A percentile compares a stretch with the other conserved stretches of the same genome.
Conservation (phyloP, 1,284 basidiomycete species). For the Macrocystidia cucumis region DNA sequence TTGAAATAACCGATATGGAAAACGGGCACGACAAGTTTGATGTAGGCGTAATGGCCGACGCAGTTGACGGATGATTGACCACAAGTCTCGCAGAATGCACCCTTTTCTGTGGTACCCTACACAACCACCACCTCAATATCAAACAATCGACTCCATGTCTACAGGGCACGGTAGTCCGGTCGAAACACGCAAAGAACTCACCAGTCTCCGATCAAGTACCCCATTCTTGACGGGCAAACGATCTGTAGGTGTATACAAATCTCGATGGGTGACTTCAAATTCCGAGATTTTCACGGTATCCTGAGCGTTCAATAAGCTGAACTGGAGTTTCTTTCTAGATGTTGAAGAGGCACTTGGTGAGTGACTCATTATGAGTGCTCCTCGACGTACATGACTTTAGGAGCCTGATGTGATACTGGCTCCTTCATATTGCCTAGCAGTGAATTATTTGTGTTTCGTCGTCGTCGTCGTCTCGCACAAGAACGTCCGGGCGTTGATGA, state of each 20-base stretch:
- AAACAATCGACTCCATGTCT: background rate
- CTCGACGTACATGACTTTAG: constrained; percentile 80
- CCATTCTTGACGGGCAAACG: constrained; percentile 86
- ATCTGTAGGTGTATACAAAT: constrained; percentile 79
- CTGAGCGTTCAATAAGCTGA: constrained; percentile 86
- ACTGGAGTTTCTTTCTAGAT: constrained; percentile 86
- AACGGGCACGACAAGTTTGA: constrained; percentile 92
- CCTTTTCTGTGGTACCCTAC: constrained; percentile 96
- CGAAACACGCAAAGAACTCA: constrained; percentile 27
- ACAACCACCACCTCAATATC: too few relatives aligned
- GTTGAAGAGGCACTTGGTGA: constrained; percentile 1
- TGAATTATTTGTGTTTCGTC: background rate
- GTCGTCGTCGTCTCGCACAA: background rate
- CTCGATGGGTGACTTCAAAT: constrained; percentile 88
- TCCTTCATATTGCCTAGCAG: constrained; percentile 62
- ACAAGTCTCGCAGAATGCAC: constrained; percentile 90
- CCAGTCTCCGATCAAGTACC: constrained; percentile 84
- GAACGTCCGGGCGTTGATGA: background rate
- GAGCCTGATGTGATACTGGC: constrained; percentile 79
- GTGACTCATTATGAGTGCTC: background rate
- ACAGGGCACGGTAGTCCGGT: constrained; percentile 2
- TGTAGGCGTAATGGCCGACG: constrained; percentile 97
- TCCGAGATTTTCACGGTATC: constrained; percentile 93
- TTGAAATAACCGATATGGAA: constrained; percentile 99
- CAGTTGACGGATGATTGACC: constrained; percentile 90